Conservation (phyloP, 345 rosid species). For the Orychophragmus violaceus region DNA sequence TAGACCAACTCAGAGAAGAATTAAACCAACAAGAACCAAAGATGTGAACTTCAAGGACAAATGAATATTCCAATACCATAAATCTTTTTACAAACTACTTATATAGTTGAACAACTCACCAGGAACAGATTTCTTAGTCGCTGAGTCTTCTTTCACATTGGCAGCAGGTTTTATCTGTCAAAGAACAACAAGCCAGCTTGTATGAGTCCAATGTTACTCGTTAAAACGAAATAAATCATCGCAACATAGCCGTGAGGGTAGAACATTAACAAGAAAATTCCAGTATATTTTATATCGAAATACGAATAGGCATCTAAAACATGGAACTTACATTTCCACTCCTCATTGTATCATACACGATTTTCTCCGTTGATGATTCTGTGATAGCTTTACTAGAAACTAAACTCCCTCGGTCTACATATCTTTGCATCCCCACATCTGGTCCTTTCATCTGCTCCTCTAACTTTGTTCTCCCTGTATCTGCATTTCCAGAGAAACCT, state of each 20-base stretch:
- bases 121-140: slow-evolving; percentile 36
- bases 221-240: background rate
- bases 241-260: background rate
- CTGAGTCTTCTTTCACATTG: slow-evolving; percentile 36
- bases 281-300: background rate
- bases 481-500: slow-evolving; percentile 42
- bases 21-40: background rate
- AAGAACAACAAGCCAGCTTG: slow-evolving; percentile 12
- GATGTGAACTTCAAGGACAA: background rate
- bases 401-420: slow-evolving; percentile 31
- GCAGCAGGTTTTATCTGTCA: slow-evolving; percentile 46
- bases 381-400: slow-evolving; percentile 32
- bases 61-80: background rate
- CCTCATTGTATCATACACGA: slow-evolving; percentile 29
- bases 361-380: slow-evolving; percentile 39
- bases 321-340: slow-evolving; percentile 65
- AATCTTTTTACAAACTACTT: background rate
- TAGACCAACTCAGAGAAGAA: background rate
- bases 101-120: slow-evolving; percentile 43
- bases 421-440: slow-evolving; percentile 37
- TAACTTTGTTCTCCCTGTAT: slow-evolving; percentile 47
- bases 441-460: slow-evolving; percentile 42
- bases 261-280: background rate
- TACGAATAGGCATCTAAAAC: background rate
- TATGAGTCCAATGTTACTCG: background rate